Conservation (phyloP, 495 filamentous ascomycete genomes). For the Lepidopterella palustris region DNA sequence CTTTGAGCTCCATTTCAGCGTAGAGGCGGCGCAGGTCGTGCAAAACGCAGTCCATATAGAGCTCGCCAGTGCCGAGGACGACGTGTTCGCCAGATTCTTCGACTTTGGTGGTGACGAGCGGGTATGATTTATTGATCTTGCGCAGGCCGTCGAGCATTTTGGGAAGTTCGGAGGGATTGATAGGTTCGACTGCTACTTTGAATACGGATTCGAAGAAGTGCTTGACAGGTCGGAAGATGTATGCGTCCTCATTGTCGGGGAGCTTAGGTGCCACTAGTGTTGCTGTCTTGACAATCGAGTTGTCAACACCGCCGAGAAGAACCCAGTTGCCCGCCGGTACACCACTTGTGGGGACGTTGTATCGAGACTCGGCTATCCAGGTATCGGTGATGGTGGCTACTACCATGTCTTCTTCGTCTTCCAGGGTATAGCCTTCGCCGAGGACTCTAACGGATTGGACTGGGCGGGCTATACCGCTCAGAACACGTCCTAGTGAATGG, state of each 20-base stretch:
- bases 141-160: constrained; percentile 97
- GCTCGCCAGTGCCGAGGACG: constrained; percentile 86
- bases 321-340: constrained; percentile 96
- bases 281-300: constrained; percentile 97
- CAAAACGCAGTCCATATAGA: constrained; percentile 98
- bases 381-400: constrained; percentile 80
- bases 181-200: constrained; percentile 95
- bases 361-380: constrained; percentile 89
- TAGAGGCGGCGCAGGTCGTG: constrained; percentile 90
- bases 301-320: constrained; percentile 84
- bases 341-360: constrained; percentile 83
- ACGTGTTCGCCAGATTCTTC: constrained; percentile 98
- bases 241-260: constrained; percentile 80
- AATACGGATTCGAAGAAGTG: constrained; percentile 98
- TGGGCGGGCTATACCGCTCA: constrained; percentile 85
- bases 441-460: constrained; percentile 82
- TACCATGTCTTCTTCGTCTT: constrained; percentile 98
- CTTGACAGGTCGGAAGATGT: constrained; percentile 86
- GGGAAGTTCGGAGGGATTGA: constrained; percentile 96
- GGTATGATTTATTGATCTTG: constrained; percentile 96
- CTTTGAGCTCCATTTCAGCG: constrained; percentile 98
- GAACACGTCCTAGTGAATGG: constrained; percentile 80
- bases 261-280: constrained; percentile 79
- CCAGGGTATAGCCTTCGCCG: constrained; percentile 90
- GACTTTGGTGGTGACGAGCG: constrained; percentile 90